A percentile compares a stretch with the other conserved stretches of the same genome.
Evolutionary conservation across 208 protist species (phyloP).

Genomic region (Leptomonas seymouri): DNA sequence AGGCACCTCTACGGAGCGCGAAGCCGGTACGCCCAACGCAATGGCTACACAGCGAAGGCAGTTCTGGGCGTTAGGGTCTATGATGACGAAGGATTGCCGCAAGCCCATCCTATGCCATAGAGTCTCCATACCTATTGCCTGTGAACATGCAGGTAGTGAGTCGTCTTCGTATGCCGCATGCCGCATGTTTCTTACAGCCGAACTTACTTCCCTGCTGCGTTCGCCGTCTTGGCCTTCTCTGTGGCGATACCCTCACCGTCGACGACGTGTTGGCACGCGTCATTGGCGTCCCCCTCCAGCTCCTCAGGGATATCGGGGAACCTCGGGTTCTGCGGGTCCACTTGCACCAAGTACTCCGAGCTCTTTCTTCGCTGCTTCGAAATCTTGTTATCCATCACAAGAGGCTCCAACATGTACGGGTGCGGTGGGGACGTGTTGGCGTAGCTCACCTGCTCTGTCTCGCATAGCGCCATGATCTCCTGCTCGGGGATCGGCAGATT

Average conservation of each 20-base stretch:
- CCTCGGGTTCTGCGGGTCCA: slow-evolving; percentile 82
- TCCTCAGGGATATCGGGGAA: slow-evolving; percentile 90
- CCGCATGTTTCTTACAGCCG: no score
- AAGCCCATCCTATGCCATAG: no score
- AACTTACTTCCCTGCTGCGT: background rate
- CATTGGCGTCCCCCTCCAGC: slow-evolving; percentile 40
- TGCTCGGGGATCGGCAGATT: slow-evolving; percentile 54
- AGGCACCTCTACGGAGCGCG: no score
- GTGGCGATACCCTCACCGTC: background rate
- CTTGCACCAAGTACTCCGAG: slow-evolving; percentile 44
- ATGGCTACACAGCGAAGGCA: no score
- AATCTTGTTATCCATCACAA: slow-evolving; percentile 71
- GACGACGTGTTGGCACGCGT: slow-evolving; percentile 6
- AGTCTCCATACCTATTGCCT: no score
- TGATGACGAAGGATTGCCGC: no score
- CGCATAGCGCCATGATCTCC: slow-evolving; percentile 73
- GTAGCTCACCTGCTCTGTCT: slow-evolving; percentile 67
- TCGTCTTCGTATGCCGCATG: no score
- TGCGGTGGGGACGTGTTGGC: slow-evolving; percentile 80
- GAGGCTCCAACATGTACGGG: slow-evolving; percentile 89
- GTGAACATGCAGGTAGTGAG: no score
- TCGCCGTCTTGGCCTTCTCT: slow-evolving; percentile 10
- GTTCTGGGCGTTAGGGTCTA: no score
- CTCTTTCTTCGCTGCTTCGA: slow-evolving; percentile 77
- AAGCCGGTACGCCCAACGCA: no score